Percentiles rank a stretch among this genome's conserved stretches.
These are phyloP conservation scores for Nemania sp. DNA, from an alignment of 2,329 filamentous ascomycete genomes.

Conservation along the genomic window DNA sequence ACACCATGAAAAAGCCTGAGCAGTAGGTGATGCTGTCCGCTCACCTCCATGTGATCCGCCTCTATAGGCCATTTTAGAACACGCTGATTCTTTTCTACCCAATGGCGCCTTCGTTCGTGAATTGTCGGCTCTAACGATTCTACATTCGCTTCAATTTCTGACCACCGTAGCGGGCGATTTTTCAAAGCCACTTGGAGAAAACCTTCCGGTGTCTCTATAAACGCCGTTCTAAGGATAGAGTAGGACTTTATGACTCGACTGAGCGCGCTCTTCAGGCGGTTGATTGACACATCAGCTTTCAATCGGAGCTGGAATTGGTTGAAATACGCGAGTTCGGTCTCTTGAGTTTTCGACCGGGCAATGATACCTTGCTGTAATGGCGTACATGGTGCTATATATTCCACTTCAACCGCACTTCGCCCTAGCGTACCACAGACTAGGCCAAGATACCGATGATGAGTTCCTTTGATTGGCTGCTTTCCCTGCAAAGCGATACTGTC, in stretches of 20 bases:
- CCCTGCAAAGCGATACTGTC: constrained; percentile 48
- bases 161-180: constrained; percentile 48
- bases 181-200: constrained; percentile 72
- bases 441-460: constrained; percentile 62
- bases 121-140: constrained; percentile 42
- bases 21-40: constrained; percentile 47
- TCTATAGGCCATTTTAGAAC: constrained; percentile 57
- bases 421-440: constrained; percentile 56
- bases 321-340: constrained; percentile 68
- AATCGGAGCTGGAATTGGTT: constrained; percentile 71
- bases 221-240: constrained; percentile 72
- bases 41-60: constrained; percentile 45
- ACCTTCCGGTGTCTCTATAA: constrained; percentile 73
- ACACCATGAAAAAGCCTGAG: constrained; percentile 82
- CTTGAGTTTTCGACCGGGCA: constrained; percentile 63
- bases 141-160: constrained; percentile 37
- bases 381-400: constrained; percentile 80
- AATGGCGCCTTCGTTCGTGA: constrained; percentile 46
- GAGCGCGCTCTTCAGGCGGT: constrained; percentile 62
- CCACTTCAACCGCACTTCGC: constrained; percentile 58
- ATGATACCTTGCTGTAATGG: constrained; percentile 87
- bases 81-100: constrained; percentile 57
- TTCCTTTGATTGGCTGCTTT: constrained; percentile 65
- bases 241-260: constrained; percentile 51
- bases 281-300: constrained; percentile 45